phyloP scores from a whole-genome alignment of 228 moss, liverwort and hornwort genomes.

The Sphagnum magellanicum region DNA sequence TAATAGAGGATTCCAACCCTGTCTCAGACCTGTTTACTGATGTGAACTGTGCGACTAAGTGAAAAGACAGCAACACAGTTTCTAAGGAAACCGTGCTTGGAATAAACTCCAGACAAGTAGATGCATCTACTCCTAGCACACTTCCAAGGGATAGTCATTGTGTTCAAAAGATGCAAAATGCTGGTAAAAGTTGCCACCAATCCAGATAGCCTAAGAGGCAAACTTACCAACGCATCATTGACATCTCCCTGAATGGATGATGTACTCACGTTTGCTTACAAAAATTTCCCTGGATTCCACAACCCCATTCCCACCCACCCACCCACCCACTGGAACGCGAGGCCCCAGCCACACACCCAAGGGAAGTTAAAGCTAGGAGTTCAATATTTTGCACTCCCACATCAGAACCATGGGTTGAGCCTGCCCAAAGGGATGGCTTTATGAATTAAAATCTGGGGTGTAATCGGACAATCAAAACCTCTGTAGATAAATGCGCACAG shows the following conservation, averaged over 20 bases:
- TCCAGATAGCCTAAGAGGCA: slow-evolving; percentile 11
- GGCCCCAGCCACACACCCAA: slow-evolving; percentile 38
- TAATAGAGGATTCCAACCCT: too few species aligned
- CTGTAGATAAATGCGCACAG: too few species aligned
- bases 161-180: slow-evolving; percentile 4
- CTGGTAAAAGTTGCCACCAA: slow-evolving; percentile 6
- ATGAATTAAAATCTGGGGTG: too few species aligned
- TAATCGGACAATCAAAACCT: too few species aligned
- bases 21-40: too few species aligned
- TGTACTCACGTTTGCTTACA: slow-evolving; percentile 34
- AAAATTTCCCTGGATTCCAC: slow-evolving; percentile 28
- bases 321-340: slow-evolving; percentile 30
- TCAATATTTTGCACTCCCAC: neutral
- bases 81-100: too few species aligned
- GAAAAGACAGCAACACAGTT: too few species aligned
- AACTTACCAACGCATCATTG: slow-evolving; percentile 31
- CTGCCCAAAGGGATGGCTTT: too few species aligned
- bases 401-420: neutral
- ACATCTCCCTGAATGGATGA: slow-evolving; percentile 13
- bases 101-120: too few species aligned
- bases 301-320: slow-evolving; percentile 29
- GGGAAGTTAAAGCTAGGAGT: slow-evolving; percentile 17
- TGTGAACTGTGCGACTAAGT: too few species aligned
- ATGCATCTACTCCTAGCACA: too few species aligned
- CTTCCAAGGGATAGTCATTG: too few species aligned